These are phyloP conservation scores for Xylaria sp. DNA, from an alignment of 2,329 filamentous ascomycete genomes.

Conservation along the genomic window DNA sequence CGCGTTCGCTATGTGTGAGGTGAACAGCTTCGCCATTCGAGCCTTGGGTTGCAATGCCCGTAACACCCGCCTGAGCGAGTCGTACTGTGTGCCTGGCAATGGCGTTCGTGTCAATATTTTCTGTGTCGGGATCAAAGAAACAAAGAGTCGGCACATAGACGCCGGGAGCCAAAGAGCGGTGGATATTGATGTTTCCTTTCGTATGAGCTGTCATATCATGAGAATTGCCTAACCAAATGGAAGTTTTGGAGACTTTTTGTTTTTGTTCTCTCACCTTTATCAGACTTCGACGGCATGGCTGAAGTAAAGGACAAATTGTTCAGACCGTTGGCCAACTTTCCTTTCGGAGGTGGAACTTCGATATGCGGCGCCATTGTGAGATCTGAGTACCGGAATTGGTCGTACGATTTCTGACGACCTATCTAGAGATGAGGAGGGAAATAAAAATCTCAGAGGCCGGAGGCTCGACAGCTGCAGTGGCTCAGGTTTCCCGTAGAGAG, in stretches of 20 bases:
- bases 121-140: constrained; percentile 74
- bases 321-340: background rate
- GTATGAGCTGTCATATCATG: constrained; percentile 9
- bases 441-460: background rate
- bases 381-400: background rate
- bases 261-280: constrained; percentile 7
- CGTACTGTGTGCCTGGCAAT: constrained; percentile 72
- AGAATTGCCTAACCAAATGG: background rate
- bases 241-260: background rate
- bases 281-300: background rate
- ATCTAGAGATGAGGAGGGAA: background rate
- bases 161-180: constrained; percentile 59
- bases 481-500: background rate
- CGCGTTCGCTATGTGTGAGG: constrained; percentile 76
- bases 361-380: constrained; percentile 31
- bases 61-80: constrained; percentile 78
- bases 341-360: constrained; percentile 18
- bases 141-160: constrained; percentile 80
- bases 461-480: background rate
- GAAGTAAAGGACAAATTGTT: constrained; percentile 12
- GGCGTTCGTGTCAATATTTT: constrained; percentile 73
- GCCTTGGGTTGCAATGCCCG: constrained; percentile 80
- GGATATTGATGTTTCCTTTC: constrained; percentile 32
- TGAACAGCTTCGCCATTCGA: constrained; percentile 88
- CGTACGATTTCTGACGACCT: background rate